Evolutionary conservation across 2,329 filamentous ascomycete species (phyloP), one percentile per base, ranked within the genome.

Genomic region (Xylariaceae sp.): DNA sequence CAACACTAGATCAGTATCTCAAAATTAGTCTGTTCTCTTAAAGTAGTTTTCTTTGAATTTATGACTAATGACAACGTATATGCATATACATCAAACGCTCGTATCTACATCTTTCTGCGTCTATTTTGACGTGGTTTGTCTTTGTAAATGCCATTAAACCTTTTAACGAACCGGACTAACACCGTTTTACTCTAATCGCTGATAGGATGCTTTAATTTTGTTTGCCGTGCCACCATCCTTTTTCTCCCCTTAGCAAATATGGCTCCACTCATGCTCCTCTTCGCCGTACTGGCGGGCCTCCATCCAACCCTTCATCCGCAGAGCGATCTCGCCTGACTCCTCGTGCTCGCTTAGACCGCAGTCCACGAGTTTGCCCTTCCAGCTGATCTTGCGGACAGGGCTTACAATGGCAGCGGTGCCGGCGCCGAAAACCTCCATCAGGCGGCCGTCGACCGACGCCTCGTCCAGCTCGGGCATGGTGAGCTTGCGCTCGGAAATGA

Each of bases 221-320:
- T n/a, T n/a, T n/a, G n/a, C n/a, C n/a, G n/a, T 42, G 16, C 39
- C 39, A 23, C 21, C 18, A 23, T 24, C 13, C 3, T 29, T 11
- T 39, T 35, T 30, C 23, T 50, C 15, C 10, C 32, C n/a, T 32
- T 64, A 68, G 67, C 75, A 75, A 50, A 77, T 63, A 65, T 86
- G 87, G 80, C 92, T 97, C 94, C 94, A 99, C 62, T 87, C 82
- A 72, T 97, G 91, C 71, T 91, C 84, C 74, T 93, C 89, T 61
- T 97, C 92, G 59, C 94, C 94, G 71, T 97, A 97, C 77, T 97
- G 93, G 64, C 95, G 92, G 23, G 78, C 87, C 78, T 96, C 92
- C 59, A 99, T 97, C 94, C 94, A 99, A 66, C 88, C 84, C 84
- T 96, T 96, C 87, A 99, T 92, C 73, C 83, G 84, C 66, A 85